Conservation (phyloP, 257 asterid genomes). For the Solanum boliviense region DNA sequence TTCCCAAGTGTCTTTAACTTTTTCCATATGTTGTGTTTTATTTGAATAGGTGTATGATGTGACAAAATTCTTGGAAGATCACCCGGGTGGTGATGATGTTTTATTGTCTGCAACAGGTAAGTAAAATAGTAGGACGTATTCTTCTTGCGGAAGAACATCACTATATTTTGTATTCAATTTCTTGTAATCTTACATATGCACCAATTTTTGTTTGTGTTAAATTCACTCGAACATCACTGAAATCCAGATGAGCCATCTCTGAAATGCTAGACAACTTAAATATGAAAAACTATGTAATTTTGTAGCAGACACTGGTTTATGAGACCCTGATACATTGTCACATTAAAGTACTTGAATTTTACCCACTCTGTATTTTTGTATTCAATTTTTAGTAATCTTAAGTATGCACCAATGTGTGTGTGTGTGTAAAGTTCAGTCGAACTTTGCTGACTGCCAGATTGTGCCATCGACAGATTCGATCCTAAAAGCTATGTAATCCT, state of each 20-base stretch:
- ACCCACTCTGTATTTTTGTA: background rate
- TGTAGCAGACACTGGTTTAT: background rate
- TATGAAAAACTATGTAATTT: background rate
- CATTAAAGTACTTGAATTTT: background rate
- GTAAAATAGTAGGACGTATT: constrained; percentile 7
- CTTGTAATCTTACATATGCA: background rate
- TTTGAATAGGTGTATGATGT: constrained; percentile 62
- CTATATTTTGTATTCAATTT: background rate
- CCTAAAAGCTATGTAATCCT: too few species aligned
- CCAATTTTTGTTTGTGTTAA: background rate
- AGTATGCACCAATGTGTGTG: background rate
- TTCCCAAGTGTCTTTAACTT: background rate
- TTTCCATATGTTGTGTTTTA: background rate
- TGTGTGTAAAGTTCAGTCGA: background rate
- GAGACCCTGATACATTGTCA: background rate
- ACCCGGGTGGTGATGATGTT: constrained; percentile 91
- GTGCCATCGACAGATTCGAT: background rate
- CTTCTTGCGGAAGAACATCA: background rate
- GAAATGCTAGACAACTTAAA: background rate
- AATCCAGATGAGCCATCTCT: background rate
- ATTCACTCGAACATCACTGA: background rate
- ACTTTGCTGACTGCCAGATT: background rate
- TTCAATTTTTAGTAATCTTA: background rate
- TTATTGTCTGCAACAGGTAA: constrained; percentile 66
- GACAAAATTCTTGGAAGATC: constrained; percentile 78